Base-by-base conservation (phyloP, 202 grass and related monocot species). In the Thinopyrum obtusiflorum region DNA sequence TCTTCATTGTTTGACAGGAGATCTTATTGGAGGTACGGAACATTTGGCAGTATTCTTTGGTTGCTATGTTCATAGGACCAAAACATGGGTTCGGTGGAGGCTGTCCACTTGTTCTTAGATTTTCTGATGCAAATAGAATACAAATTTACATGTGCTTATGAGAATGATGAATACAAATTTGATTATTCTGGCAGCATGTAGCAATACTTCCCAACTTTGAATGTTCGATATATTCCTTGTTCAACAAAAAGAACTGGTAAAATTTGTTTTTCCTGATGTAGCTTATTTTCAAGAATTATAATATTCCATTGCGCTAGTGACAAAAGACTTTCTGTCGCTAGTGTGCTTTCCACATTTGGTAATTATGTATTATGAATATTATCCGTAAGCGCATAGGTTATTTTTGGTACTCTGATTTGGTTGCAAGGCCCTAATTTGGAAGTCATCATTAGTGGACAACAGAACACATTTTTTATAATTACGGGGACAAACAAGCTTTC, bases 1-100 rank as follows among this genome's bases (percentile, higher is more conserved):
- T 92, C 65, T 98, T 81, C 89, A 98, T 87, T 90, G 91, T 47
- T 71, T 98, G 82, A 95, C 93, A 93, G 95, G 95, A 44, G 95
- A 98, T 75, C 86, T 90, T 87, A 93, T 89, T 68, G 89, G 93
- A 95, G 95, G 95, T 98, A 70, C 36, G 28, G 21, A 60, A 53
- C 60, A 88, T 87, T 83, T 86, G 53, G 29, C 4, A 69, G 27
- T 64, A 21, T 78, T 70, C 4, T 63, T 28, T 66, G 12, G 4
- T 89, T 36, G 36, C 27, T 85, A 67, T 27, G 42, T 76, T 46
- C 51, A 80, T 35, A 75, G 59, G 46, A 68, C 32, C n/a, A 71
- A 42, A 25, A 42, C n/a, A 71, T 70, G 68, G 35, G 33, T 70
- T 49, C 46, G 46, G 46, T 68, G 67, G 4, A 69, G 4, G 31